Conservation (phyloP, 2,329 filamentous ascomycete genomes). For the Fusarium subglutinans region DNA sequence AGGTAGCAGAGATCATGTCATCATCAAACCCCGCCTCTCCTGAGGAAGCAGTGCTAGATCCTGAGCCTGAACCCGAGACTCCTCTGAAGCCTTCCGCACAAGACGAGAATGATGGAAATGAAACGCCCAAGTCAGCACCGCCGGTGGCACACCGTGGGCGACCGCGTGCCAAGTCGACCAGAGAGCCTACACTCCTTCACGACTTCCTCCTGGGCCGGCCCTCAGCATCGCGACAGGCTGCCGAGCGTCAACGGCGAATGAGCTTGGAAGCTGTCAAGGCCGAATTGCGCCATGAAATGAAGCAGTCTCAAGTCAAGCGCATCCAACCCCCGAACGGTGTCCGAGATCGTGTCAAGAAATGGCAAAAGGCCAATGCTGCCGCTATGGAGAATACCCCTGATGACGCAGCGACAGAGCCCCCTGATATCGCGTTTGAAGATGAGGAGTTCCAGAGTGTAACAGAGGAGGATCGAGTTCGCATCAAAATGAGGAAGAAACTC, state of each 20-base stretch:
- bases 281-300: slow-evolving; percentile 62
- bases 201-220: slow-evolving; percentile 68
- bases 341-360: slow-evolving; percentile 80
- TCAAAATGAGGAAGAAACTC: slow-evolving; percentile 60
- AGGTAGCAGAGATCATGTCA: slow-evolving; percentile 43
- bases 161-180: slow-evolving; percentile 52
- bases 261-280: slow-evolving; percentile 69
- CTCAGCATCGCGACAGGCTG: slow-evolving; percentile 63
- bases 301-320: slow-evolving; percentile 65
- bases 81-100: slow-evolving; percentile 26
- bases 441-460: slow-evolving; percentile 68
- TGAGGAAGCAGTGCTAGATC: slow-evolving; percentile 39
- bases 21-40: slow-evolving; percentile 39
- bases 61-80: slow-evolving; percentile 21
- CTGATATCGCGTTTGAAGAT: slow-evolving; percentile 67
- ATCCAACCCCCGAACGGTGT: slow-evolving; percentile 74
- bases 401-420: slow-evolving; percentile 65
- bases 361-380: slow-evolving; percentile 81
- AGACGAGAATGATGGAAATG: slow-evolving; percentile 28
- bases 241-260: slow-evolving; percentile 62
- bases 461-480: slow-evolving; percentile 67
- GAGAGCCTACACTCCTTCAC: slow-evolving; percentile 58
- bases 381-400: slow-evolving; percentile 66
- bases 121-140: slow-evolving; percentile 56
- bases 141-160: slow-evolving; percentile 49